Evolutionary conservation across 495 filamentous ascomycete species (phyloP).

Genomic region (Podospora bellae-mahoneyi): DNA sequence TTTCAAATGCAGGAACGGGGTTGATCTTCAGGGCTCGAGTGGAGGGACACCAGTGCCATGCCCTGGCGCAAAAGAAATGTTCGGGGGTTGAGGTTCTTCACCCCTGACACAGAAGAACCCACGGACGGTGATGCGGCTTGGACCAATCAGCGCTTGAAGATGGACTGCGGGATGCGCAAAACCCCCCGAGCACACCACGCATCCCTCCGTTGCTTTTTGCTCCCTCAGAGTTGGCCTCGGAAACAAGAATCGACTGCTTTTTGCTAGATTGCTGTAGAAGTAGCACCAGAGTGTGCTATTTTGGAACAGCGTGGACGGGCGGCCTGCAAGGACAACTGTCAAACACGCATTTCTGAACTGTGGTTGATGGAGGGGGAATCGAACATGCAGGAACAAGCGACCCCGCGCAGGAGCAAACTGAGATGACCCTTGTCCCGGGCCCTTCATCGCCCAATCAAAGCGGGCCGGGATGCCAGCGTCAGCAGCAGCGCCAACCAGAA

Average conservation of each 20-base stretch:
- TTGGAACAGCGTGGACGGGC: background rate
- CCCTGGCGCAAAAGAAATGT: conserved; percentile 8
- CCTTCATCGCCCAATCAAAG: background rate
- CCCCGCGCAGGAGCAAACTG: conserved; percentile 7
- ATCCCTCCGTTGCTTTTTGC: background rate
- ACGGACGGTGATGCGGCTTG: background rate
- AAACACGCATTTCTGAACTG: background rate
- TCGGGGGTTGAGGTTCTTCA: background rate
- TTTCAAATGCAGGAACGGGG: conserved; percentile 38
- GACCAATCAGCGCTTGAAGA: background rate
- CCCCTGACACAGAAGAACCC: background rate
- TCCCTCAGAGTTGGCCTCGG: background rate
- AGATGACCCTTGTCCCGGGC: background rate
- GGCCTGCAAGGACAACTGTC: background rate
- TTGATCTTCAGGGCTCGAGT: conserved; percentile 15
- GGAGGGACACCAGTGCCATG: conserved; percentile 15
- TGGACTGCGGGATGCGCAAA: background rate
- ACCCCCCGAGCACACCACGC: background rate
- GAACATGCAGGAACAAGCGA: conserved; percentile 11
- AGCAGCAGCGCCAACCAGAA: conserved; percentile 3
- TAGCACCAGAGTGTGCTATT: conserved; percentile 1
- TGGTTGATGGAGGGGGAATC: background rate
- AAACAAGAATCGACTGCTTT: background rate
- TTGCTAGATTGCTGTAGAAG: background rate
- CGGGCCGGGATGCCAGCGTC: conserved; percentile 1